Percentiles rank a stretch among this genome's conserved stretches.
Evolutionary conservation across 208 protist genomes (phyloP).

Genomic region (Trypanosoma scelopori): DNA sequence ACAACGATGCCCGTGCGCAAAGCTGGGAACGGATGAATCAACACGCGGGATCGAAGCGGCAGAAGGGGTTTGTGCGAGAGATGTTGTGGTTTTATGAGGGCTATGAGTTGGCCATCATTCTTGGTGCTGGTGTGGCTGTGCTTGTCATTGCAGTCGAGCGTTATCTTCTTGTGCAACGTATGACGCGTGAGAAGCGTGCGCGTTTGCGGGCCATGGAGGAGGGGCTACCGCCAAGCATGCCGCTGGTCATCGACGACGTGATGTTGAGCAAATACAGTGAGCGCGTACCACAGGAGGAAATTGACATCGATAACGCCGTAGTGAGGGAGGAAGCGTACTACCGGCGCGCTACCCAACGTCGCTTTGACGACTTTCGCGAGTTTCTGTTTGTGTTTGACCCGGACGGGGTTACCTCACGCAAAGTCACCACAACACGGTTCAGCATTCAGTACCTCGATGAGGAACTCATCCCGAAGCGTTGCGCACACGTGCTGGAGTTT

Average conservation of each 20-base stretch:
- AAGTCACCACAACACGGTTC: slow-evolving; percentile 52
- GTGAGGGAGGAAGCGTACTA: slow-evolving; percentile 56
- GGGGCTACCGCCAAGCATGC: slow-evolving; percentile 65
- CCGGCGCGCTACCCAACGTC: slow-evolving; percentile 65
- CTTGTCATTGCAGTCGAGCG: slow-evolving; percentile 24
- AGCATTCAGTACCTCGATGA: slow-evolving; percentile 70
- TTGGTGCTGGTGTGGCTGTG: slow-evolving; percentile 17
- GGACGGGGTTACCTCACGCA: slow-evolving; percentile 53
- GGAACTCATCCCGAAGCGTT: slow-evolving; percentile 56
- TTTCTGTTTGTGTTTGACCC: slow-evolving; percentile 79
- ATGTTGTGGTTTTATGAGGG: slow-evolving; percentile 27
- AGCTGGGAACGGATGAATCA: slow-evolving; percentile 22
- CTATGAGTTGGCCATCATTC: slow-evolving; percentile 27
- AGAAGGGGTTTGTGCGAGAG: slow-evolving; percentile 3
- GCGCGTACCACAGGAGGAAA: slow-evolving; percentile 33
- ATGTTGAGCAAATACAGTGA: slow-evolving; percentile 42
- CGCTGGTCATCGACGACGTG: slow-evolving; percentile 49
- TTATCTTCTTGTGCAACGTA: slow-evolving; percentile 33
- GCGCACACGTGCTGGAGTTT: slow-evolving; percentile 54
- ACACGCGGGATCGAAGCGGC: background rate
- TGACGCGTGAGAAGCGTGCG: slow-evolving; percentile 47
- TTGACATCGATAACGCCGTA: slow-evolving; percentile 44
- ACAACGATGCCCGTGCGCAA: slow-evolving; percentile 34
- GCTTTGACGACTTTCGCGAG: slow-evolving; percentile 77
- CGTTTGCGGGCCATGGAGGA: slow-evolving; percentile 65